These are phyloP conservation scores for Ganoderma boninense DNA, from an alignment of 1,284 basidiomycete genomes.

Conservation along the genomic window DNA sequence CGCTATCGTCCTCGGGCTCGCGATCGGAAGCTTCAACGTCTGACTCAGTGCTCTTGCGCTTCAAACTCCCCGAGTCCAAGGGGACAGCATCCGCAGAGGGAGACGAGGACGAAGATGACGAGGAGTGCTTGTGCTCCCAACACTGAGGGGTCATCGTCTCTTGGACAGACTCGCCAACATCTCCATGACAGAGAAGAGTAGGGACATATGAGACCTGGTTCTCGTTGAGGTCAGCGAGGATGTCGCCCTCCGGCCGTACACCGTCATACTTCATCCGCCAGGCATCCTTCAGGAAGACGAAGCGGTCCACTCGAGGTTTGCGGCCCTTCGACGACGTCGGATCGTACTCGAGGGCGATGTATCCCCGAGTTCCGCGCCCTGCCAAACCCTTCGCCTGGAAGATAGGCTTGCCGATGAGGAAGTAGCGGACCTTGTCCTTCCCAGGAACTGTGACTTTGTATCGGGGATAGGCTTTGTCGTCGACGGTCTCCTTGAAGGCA, in stretches of 20 bases:
- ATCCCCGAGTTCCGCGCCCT: slow-evolving; percentile 25
- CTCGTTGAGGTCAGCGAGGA: slow-evolving; percentile 13
- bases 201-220: slow-evolving; percentile 15
- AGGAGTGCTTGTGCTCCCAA: too few relatives aligned
- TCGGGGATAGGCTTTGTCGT: slow-evolving; percentile 11
- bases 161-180: slow-evolving; percentile 9
- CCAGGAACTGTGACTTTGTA: slow-evolving; percentile 16
- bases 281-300: slow-evolving; percentile 28
- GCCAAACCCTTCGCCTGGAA: slow-evolving; percentile 14
- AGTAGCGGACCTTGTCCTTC: neutral
- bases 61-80: too few relatives aligned
- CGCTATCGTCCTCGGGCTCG: too few relatives aligned
- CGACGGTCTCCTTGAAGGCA: neutral
- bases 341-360: slow-evolving; percentile 17
- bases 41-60: too few relatives aligned
- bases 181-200: slow-evolving; percentile 24
- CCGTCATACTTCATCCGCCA: slow-evolving; percentile 13
- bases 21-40: too few relatives aligned
- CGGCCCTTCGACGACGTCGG: too few relatives aligned
- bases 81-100: too few relatives aligned
- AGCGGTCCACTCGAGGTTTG: neutral
- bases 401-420: slow-evolving; percentile 11
- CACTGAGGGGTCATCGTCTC: too few relatives aligned
- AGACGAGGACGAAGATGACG: too few relatives aligned
- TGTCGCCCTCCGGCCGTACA: slow-evolving; percentile 22